Conservation (phyloP, 2,329 filamentous ascomycete genomes). For the Cordyceps farinosa region DNA sequence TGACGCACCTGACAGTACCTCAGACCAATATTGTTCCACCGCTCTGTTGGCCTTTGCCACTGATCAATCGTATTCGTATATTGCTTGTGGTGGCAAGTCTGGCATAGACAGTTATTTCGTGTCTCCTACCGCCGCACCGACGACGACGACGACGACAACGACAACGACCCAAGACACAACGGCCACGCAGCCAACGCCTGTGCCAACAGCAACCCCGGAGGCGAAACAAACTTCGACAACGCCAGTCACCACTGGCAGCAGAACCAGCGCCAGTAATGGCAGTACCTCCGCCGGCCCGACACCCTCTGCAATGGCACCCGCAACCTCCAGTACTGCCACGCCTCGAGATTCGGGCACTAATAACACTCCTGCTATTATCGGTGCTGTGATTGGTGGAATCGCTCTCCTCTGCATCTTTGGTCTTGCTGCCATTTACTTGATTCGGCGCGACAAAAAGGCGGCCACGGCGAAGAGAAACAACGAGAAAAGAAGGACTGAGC, state of each 20-base stretch:
- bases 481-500: not conserved
- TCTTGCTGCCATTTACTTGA: constrained; percentile 22
- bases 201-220: not conserved
- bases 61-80: constrained; percentile 34
- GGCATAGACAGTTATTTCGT: constrained; percentile 26
- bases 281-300: not conserved
- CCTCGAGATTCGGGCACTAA: constrained; percentile 15
- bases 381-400: constrained; percentile 33
- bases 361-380: constrained; percentile 32
- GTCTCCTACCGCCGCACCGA: constrained; percentile 19
- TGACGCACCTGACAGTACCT: constrained; percentile 8
- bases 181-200: constrained; percentile 5
- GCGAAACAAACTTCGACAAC: not conserved
- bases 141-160: constrained; percentile 1
- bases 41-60: constrained; percentile 31
- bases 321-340: not conserved
- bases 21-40: constrained; percentile 31
- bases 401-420: constrained; percentile 31
- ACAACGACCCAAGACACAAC: constrained; percentile 10
- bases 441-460: constrained; percentile 5
- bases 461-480: not conserved
- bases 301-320: not conserved
- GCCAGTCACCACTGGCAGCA: not conserved
- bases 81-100: constrained; percentile 31
- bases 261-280: not conserved